These are phyloP conservation scores for Pseudozyma flocculosa DNA, from an alignment of 1,284 basidiomycete genomes.

Conservation along the genomic window DNA sequence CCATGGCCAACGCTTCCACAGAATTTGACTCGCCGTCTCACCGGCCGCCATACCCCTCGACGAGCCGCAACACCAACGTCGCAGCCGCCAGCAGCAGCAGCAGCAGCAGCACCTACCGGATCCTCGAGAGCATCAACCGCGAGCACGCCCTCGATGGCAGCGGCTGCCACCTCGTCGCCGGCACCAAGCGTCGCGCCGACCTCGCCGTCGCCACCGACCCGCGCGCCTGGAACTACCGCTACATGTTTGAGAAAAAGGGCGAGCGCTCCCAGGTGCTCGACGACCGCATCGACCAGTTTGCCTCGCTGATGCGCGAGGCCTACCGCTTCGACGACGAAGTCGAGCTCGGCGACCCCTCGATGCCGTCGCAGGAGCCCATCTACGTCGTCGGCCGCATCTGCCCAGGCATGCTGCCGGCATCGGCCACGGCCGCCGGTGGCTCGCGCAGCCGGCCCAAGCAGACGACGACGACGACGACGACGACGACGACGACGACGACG, in stretches of 20 bases:
- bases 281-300: conserved; percentile 45
- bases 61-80: too few relatives aligned
- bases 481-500: background rate
- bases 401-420: conserved; percentile 14
- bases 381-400: conserved; percentile 52
- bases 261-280: conserved; percentile 47
- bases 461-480: background rate
- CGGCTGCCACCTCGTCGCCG: conserved; percentile 15
- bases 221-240: conserved; percentile 52
- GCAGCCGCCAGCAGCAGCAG: background rate
- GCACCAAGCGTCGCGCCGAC: conserved; percentile 30
- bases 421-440: background rate
- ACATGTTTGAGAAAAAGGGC: conserved; percentile 56
- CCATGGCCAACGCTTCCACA: background rate
- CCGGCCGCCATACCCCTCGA: background rate
- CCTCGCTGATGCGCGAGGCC: conserved; percentile 32
- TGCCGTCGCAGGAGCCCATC: conserved; percentile 45
- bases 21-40: conserved; percentile 27
- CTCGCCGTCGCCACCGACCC: conserved; percentile 52
- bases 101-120: conserved; percentile 4
- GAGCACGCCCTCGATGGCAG: conserved; percentile 22
- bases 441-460: too few relatives aligned
- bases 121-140: conserved; percentile 45
- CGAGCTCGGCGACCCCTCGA: conserved; percentile 47
- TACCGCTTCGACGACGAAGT: conserved; percentile 26